Evolutionary conservation across 176 grass and related monocot genomes (phyloP), one percentile per base, ranked within the genome.

Genomic region (Triticum monococcum): DNA sequence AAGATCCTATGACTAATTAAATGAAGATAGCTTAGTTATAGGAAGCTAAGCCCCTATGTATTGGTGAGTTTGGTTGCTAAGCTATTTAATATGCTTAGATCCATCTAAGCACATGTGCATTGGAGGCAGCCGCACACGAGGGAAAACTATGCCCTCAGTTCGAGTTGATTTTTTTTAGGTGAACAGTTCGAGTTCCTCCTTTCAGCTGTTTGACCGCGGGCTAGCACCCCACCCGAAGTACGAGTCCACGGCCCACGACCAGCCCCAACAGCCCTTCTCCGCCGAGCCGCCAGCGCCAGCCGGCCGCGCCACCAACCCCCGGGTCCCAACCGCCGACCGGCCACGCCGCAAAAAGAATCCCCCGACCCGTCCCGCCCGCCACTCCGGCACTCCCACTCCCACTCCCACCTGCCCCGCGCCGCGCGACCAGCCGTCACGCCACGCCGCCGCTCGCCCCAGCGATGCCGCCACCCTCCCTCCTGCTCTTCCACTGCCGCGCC

Each of bases 391-490:
- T 17, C 72, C 36, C 38, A 64, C 40, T 13, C 4, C 79, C 43
- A 23, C 45, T 17, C 72, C 36, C 38, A 64, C 73, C 80, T 83
- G 66, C 60, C 36, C 63, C 8, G 20, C 28, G 28, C 45, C 59
- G 59, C 63, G n/a, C 80, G 52, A 30, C 81, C 45, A 73, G 83
- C 84, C 78, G 7, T 43, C 60, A 24, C 57, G 72, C 60, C 38
- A 20, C 32, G 20, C 35, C 35, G 35, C 35, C 11, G 22, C 4
- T 30, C 31, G 69, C 79, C 46, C 60, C 67, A 64, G 75, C 64
- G 81, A 91, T 91, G 86, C 60, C 86, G 63, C 68, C 89, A 18
- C 77, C 77, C 2, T 88, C 89, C 70, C 70, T 88, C 62, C 77
- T 85, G n/a, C 86, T 85, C 17, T 86, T 80, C 81, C 89, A 91